A percentile compares a stretch with the other conserved stretches of the same genome.
These are phyloP conservation scores for Colletotrichum agaves DNA, from an alignment of 2,329 filamentous ascomycete genomes.

Conservation along the genomic window DNA sequence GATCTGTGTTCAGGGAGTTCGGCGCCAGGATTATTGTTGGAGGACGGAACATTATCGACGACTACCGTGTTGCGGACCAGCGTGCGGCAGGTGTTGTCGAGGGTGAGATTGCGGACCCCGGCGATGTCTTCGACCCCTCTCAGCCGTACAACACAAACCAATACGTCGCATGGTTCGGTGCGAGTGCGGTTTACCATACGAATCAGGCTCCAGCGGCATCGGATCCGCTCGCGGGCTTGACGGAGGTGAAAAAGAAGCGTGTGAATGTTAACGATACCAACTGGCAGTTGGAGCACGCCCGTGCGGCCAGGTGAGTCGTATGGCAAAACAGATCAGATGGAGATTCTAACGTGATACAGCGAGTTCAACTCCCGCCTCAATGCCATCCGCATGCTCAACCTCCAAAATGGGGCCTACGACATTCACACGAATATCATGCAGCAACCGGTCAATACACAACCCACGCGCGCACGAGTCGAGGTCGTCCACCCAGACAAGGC, in stretches of 20 bases:
- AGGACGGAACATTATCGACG: conserved; percentile 85
- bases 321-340: background rate
- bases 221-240: conserved; percentile 75
- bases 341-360: conserved; percentile 56
- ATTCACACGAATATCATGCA: conserved; percentile 94
- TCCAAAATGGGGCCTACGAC: conserved; percentile 83
- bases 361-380: conserved; percentile 84
- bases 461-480: conserved; percentile 86
- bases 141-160: conserved; percentile 99
- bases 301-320: conserved; percentile 80
- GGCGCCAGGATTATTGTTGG: conserved; percentile 94
- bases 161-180: conserved; percentile 98
- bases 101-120: conserved; percentile 90
- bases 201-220: conserved; percentile 78
- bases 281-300: conserved; percentile 96
- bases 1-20: conserved; percentile 97
- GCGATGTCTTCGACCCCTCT: conserved; percentile 80
- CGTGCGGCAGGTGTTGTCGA: conserved; percentile 83
- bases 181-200: conserved; percentile 94
- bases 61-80: conserved; percentile 84
- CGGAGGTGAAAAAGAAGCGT: conserved; percentile 83
- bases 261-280: conserved; percentile 92
- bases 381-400: conserved; percentile 73
- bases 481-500: conserved; percentile 61
- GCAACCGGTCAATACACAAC: conserved; percentile 88